Conservation (phyloP, 2,329 filamentous ascomycete genomes). For the Chaetomium globosum region DNA sequence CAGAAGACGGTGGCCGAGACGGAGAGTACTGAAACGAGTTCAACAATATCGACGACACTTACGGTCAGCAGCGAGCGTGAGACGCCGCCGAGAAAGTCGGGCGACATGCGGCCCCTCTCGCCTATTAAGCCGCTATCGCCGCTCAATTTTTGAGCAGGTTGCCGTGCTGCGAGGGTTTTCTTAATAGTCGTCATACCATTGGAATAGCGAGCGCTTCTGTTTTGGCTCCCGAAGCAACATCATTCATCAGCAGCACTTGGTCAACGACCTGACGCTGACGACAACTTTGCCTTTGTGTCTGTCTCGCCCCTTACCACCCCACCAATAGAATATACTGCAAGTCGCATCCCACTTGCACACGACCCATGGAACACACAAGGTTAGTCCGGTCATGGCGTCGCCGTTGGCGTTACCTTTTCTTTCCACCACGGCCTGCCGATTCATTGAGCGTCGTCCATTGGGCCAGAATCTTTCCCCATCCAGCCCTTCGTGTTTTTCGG, state of each 20-base stretch:
- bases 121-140: conserved; percentile 69
- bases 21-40: conserved; percentile 49
- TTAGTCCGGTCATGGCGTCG: not conserved
- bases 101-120: conserved; percentile 60
- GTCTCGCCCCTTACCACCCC: not conserved
- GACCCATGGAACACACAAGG: conserved; percentile 1
- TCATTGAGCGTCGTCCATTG: conserved; percentile 9
- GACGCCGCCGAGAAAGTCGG: conserved; percentile 42
- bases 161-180: not conserved
- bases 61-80: conserved; percentile 51
- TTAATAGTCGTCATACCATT: conserved; percentile 32
- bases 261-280: conserved; percentile 32
- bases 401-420: not conserved
- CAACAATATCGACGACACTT: conserved; percentile 51
- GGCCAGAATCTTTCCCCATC: conserved; percentile 21
- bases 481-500: conserved; percentile 22
- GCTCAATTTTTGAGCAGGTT: conserved; percentile 53
- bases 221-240: conserved; percentile 26
- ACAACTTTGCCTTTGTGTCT: conserved; percentile 36
- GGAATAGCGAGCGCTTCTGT: conserved; percentile 28
- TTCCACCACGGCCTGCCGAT: not conserved
- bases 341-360: not conserved
- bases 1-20: conserved; percentile 50
- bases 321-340: not conserved
- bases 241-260: conserved; percentile 6